Conservation (phyloP, 1,139 yeast species). For the Scheffersomyces illinoinensis region DNA sequence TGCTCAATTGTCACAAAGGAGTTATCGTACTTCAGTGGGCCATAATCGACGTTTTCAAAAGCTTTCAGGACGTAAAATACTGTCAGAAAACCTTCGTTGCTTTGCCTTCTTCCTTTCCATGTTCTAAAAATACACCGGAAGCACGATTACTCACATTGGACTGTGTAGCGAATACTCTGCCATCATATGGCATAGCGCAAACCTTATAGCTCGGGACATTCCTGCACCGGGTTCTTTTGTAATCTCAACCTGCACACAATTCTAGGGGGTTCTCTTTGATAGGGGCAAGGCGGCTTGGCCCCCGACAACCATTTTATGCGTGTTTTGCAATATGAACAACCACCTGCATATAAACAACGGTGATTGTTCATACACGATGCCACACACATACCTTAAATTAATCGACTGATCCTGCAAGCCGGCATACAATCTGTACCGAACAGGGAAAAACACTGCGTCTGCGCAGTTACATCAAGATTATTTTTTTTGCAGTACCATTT, state of each 20-base stretch:
- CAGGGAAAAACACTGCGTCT: neutral
- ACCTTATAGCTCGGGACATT: neutral
- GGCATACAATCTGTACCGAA: neutral
- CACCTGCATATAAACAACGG: neutral
- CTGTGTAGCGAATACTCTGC: neutral
- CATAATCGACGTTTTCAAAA: neutral
- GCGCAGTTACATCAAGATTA: neutral
- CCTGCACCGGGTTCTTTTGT: neutral
- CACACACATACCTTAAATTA: neutral
- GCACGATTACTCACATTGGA: neutral
- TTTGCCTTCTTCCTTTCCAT: neutral
- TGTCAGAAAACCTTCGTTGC: too few relatives aligned
- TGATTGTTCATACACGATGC: neutral
- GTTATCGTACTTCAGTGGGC: neutral
- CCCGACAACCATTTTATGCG: neutral
- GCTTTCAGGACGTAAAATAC: too few relatives aligned
- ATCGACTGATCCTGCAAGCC: neutral
- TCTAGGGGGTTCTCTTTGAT: neutral
- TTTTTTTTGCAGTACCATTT: neutral
- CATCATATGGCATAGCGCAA: neutral
- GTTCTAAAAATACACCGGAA: neutral
- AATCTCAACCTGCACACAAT: neutral
- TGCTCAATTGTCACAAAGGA: neutral
- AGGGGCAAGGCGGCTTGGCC: neutral
- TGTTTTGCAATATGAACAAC: neutral